Evolutionary conservation across 2,329 filamentous ascomycete genomes (phyloP).

Genomic region (Pseudocercospora cruenta): DNA sequence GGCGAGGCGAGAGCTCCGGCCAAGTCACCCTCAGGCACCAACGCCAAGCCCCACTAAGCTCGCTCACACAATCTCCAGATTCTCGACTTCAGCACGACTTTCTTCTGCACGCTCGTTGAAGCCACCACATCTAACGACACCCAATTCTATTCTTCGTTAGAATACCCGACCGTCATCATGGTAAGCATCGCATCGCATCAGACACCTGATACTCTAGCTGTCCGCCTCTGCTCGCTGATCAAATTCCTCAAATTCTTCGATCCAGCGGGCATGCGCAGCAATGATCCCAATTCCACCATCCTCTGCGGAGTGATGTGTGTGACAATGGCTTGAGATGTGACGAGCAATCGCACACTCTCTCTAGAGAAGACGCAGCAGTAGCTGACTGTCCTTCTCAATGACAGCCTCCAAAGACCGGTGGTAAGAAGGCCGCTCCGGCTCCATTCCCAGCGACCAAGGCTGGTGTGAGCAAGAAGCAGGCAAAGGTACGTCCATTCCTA

Average conservation of each 20-base stretch:
- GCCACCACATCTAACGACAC: constrained; percentile 12
- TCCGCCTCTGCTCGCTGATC: constrained; percentile 33
- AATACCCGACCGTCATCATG: constrained; percentile 28
- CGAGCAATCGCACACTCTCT: constrained; percentile 64
- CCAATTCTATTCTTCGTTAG: constrained; percentile 14
- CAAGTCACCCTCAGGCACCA: neutral
- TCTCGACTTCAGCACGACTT: constrained; percentile 5
- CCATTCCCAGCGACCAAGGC: constrained; percentile 96
- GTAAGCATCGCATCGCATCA: constrained; percentile 29
- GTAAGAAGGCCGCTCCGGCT: constrained; percentile 97
- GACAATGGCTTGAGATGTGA: constrained; percentile 57
- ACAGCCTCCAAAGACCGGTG: constrained; percentile 90
- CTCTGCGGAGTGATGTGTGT: constrained; percentile 33
- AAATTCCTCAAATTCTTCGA: constrained; percentile 12
- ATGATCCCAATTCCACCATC: constrained; percentile 30
- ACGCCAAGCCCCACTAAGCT: neutral
- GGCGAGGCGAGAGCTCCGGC: neutral
- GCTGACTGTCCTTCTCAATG: constrained; percentile 99
- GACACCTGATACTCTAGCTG: constrained; percentile 18
- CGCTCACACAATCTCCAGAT: neutral
- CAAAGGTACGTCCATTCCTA: constrained; percentile 68
- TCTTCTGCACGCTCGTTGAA: constrained; percentile 21
- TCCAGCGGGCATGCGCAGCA: constrained; percentile 30
- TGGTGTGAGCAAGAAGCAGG: constrained; percentile 81
- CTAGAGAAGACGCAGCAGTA: constrained; percentile 84